phyloP scores from a whole-genome alignment of 805 yeast species.

The Schizosaccharomyces japonicus region DNA sequence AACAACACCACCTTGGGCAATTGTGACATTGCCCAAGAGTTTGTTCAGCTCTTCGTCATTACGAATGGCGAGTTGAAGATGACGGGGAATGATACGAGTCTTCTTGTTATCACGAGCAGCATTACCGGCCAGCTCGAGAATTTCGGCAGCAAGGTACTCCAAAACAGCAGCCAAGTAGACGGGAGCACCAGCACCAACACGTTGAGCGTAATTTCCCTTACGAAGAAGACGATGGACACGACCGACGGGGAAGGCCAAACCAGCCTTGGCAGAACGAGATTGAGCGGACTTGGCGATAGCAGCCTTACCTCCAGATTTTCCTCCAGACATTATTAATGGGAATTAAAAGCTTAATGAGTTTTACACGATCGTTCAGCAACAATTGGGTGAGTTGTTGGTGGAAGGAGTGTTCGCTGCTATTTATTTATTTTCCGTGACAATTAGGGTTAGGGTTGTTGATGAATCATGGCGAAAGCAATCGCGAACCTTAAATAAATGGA shows the following conservation, averaged over 20 bases:
- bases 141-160: constrained; percentile 91
- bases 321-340: constrained; percentile 51
- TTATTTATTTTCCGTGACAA: no score
- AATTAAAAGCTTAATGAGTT: no score
- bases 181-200: constrained; percentile 99
- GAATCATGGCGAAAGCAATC: no score
- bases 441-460: no score
- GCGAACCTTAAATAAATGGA: no score
- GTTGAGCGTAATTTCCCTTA: constrained; percentile 94
- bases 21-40: constrained; percentile 75
- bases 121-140: constrained; percentile 90
- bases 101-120: constrained; percentile 97
- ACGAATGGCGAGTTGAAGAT: constrained; percentile 93
- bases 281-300: constrained; percentile 85
- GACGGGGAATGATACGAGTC: constrained; percentile 97
- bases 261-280: constrained; percentile 96
- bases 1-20: constrained; percentile 97
- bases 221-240: constrained; percentile 92
- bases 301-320: constrained; percentile 75
- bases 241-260: constrained; percentile 97
- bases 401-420: no score
- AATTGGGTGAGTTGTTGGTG: no score
- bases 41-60: constrained; percentile 96
- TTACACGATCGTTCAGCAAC: no score
- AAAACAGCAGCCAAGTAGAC: constrained; percentile 81